phyloP scores from a whole-genome alignment of 78 protist species.

The Pelomyxa schiedti region DNA sequence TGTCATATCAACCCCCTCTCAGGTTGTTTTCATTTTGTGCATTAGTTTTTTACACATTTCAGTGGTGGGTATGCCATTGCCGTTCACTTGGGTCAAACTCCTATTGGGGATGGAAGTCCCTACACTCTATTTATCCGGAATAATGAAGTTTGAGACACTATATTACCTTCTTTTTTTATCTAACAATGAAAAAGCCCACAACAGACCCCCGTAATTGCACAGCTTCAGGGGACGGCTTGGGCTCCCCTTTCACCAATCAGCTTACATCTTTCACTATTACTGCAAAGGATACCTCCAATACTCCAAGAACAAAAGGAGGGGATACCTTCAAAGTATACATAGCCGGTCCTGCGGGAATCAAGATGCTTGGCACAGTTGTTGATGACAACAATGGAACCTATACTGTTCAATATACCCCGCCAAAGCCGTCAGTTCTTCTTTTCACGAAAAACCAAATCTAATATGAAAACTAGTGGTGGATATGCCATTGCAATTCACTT shows the following conservation, averaged over 20 bases:
- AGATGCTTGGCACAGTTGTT: neutral
- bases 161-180: no score
- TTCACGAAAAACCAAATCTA: no score
- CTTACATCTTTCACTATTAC: neutral
- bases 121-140: neutral
- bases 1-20: neutral
- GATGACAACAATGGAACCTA: neutral
- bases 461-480: constrained; percentile 31
- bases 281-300: neutral
- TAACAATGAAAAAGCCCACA: no score
- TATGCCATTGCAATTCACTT: constrained; percentile 42
- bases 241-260: neutral
- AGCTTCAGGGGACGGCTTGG: neutral
- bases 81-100: neutral
- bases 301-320: neutral
- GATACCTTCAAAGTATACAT: neutral
- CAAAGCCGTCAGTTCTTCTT: no score
- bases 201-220: neutral
- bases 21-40: no score
- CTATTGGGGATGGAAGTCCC: neutral
- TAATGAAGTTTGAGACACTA: no score
- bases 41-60: no score
- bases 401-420: neutral
- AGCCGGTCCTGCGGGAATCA: neutral
- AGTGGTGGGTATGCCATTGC: neutral